Evolutionary conservation across 2,329 filamentous ascomycete species (phyloP).

Genomic region (Aspergillus pseudotamarii): DNA sequence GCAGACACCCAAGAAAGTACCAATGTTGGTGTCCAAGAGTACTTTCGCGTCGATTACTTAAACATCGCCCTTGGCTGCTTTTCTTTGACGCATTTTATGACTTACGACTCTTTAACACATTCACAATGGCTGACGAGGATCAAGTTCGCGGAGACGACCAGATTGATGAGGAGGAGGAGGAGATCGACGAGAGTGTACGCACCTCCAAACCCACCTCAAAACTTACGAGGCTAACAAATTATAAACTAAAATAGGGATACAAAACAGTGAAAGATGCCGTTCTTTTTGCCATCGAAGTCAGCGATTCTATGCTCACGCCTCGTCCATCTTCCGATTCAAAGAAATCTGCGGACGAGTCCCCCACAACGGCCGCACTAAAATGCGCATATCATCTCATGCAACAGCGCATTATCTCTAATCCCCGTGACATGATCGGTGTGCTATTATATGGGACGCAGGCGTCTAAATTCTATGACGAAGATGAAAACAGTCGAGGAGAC

Average conservation of each 20-base stretch:
- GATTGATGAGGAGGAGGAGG: slow-evolving; percentile 50
- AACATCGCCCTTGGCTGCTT: not conserved
- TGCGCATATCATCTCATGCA: slow-evolving; percentile 96
- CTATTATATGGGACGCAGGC: slow-evolving; percentile 87
- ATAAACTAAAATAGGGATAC: slow-evolving; percentile 65
- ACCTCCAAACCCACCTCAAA: not conserved
- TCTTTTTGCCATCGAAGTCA: slow-evolving; percentile 93
- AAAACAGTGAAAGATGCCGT: slow-evolving; percentile 95
- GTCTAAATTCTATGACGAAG: slow-evolving; percentile 74
- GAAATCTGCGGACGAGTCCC: slow-evolving; percentile 76
- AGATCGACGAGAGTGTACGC: slow-evolving; percentile 49
- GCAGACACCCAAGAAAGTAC: slow-evolving; percentile 8
- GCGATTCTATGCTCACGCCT: slow-evolving; percentile 76
- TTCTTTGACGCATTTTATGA: not conserved
- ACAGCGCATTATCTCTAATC: slow-evolving; percentile 95
- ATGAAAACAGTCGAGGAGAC: slow-evolving; percentile 58
- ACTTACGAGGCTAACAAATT: slow-evolving; percentile 2
- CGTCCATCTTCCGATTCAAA: slow-evolving; percentile 69
- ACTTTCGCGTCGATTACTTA: not conserved
- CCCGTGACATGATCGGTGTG: slow-evolving; percentile 96
- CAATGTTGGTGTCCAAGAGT: not conserved
- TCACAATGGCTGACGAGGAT: slow-evolving; percentile 41
- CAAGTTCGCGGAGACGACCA: slow-evolving; percentile 42
- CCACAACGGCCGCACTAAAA: slow-evolving; percentile 82
- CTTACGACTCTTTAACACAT: not conserved